Evolutionary conservation across 768 basidiomycete genomes (phyloP).

Genomic region (Hemileccinum impolitum): DNA sequence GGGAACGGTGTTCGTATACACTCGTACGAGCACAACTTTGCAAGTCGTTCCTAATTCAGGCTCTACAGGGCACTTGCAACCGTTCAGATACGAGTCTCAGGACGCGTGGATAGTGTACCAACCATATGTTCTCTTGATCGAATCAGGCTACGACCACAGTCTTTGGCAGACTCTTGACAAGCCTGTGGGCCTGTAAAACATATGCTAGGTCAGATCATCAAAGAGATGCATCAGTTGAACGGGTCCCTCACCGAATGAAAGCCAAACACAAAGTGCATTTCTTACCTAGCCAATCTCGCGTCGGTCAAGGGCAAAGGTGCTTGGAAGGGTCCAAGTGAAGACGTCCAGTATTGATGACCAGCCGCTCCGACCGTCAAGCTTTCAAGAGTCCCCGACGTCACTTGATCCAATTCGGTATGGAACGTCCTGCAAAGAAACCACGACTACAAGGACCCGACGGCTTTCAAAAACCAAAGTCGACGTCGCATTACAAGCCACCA

Average conservation of each 20-base stretch:
- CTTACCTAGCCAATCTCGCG: slow-evolving; percentile 46
- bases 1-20: no score
- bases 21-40: no score
- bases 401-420: not conserved
- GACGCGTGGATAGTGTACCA: not conserved
- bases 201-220: not conserved
- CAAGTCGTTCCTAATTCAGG: no score
- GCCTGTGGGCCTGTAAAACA: slow-evolving; percentile 35
- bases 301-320: slow-evolving; percentile 30
- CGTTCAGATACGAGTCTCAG: no score
- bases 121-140: slow-evolving; percentile 78
- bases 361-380: no score
- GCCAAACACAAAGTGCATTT: slow-evolving; percentile 67
- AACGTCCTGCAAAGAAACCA: not conserved
- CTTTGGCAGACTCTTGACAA: slow-evolving; percentile 53
- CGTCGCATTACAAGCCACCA: slow-evolving; percentile 25
- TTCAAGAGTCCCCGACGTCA: no score
- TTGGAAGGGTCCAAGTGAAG: no score
- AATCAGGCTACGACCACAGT: slow-evolving; percentile 58
- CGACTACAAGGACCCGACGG: slow-evolving; percentile 18
- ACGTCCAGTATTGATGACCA: no score
- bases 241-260: no score
- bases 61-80: no score
- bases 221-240: not conserved
- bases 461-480: slow-evolving; percentile 18